phyloP scores from a whole-genome alignment of 1,284 basidiomycete species.

The Heliocybe sulcata region DNA sequence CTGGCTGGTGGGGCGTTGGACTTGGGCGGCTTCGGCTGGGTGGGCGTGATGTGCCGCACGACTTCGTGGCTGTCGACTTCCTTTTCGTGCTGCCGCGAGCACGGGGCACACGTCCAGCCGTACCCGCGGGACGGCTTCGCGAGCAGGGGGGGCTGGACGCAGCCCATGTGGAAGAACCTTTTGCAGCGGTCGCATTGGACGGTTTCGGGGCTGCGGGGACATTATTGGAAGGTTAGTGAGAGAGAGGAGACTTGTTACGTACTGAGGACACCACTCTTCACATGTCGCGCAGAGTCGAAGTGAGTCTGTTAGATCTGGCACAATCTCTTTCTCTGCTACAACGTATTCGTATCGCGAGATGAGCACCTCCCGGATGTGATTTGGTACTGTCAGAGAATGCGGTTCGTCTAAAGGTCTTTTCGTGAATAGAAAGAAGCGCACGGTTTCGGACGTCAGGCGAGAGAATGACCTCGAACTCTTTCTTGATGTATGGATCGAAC shows the following conservation, averaged over 20 bases:
- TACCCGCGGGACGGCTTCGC: conserved; percentile 96
- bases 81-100: conserved; percentile 83
- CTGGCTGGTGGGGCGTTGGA: conserved; percentile 62
- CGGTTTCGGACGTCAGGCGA: conserved; percentile 84
- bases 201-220: conserved; percentile 62
- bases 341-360: conserved; percentile 89
- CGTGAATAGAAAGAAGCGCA: conserved; percentile 35
- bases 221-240: conserved; percentile 7
- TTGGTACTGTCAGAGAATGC: conserved; percentile 84
- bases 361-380: conserved; percentile 70
- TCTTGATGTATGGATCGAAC: conserved; percentile 97
- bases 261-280: conserved; percentile 84
- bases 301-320: conserved; percentile 84
- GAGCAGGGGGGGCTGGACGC: conserved; percentile 89
- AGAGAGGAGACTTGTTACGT: conserved; percentile 21
- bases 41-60: conserved; percentile 41
- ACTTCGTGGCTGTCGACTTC: conserved; percentile 74
- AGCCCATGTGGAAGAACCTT: conserved; percentile 92
- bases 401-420: too few species aligned
- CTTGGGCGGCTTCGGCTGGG: conserved; percentile 40
- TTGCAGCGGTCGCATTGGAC: conserved; percentile 95
- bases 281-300: conserved; percentile 86
- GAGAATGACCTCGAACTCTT: conserved; percentile 94
- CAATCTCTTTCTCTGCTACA: conserved; percentile 88
- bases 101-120: conserved; percentile 95